Evolutionary conservation across 805 yeast genomes (phyloP).

Genomic region (Lipomyces spencermartinsiae): DNA sequence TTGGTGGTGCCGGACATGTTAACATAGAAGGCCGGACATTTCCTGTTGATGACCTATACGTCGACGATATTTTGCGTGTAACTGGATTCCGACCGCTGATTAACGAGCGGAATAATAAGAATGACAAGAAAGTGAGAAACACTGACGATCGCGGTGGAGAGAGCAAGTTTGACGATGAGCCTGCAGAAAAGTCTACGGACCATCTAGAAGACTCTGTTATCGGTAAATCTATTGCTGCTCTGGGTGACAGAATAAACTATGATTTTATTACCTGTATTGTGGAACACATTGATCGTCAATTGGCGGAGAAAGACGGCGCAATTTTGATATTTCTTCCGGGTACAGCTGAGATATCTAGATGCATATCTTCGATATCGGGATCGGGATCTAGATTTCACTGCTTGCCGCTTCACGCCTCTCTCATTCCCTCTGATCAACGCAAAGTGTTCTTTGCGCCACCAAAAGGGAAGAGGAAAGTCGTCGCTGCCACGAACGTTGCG

Average conservation of each 20-base stretch:
- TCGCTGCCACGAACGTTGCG: constrained; percentile 91
- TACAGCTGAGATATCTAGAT: constrained; percentile 78
- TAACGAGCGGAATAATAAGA: constrained; percentile 12
- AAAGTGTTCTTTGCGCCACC: constrained; percentile 69
- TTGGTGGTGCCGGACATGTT: constrained; percentile 64
- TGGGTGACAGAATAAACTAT: constrained; percentile 60
- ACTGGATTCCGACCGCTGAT: constrained; percentile 56
- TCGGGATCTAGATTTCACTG: constrained; percentile 49
- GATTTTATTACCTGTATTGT: constrained; percentile 69
- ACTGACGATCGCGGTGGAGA: constrained; percentile 15
- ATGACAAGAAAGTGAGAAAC: constrained; percentile 5
- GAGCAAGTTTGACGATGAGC: neutral
- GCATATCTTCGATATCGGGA: constrained; percentile 54
- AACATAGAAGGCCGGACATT: constrained; percentile 94
- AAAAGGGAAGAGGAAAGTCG: constrained; percentile 68
- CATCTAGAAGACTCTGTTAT: constrained; percentile 36
- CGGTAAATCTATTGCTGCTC: constrained; percentile 28
- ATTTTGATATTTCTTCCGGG: constrained; percentile 90
- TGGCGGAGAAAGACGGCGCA: constrained; percentile 54
- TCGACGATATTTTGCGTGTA: constrained; percentile 67
- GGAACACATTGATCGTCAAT: constrained; percentile 56
- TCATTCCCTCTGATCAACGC: constrained; percentile 81
- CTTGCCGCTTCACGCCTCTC: constrained; percentile 87
- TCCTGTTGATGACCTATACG: constrained; percentile 79
- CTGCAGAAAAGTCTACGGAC: constrained; percentile 12